Percentiles rank a stretch among this genome's conserved stretches.
Evolutionary conservation across 2,329 filamentous ascomycete genomes (phyloP).

Genomic region (Cylindrodendrum hubeiense): DNA sequence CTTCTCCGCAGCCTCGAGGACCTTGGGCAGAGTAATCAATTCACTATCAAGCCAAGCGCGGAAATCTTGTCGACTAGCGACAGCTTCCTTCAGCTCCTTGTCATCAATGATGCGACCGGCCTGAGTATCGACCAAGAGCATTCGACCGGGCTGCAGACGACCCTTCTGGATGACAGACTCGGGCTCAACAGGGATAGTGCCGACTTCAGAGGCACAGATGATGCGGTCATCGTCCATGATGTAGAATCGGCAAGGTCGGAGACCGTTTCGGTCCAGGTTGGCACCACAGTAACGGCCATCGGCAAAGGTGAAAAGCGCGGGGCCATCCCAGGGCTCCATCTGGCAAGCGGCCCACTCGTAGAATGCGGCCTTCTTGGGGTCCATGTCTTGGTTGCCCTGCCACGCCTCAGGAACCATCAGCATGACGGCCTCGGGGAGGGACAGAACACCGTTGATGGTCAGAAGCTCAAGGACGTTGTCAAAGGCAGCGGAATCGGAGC

Average conservation of each 20-base stretch:
- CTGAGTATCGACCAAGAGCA: constrained; percentile 94
- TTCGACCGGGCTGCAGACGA: constrained; percentile 91
- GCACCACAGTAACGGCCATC: constrained; percentile 97
- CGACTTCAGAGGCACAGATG: constrained; percentile 96
- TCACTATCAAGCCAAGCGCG: constrained; percentile 88
- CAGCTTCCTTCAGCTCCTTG: constrained; percentile 88
- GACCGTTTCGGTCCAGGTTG: constrained; percentile 94
- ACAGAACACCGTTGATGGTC: constrained; percentile 95
- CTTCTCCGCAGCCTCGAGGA: constrained; percentile 73
- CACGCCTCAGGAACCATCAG: constrained; percentile 98
- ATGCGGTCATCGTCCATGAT: constrained; percentile 97
- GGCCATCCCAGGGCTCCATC: constrained; percentile 99
- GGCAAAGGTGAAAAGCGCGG: constrained; percentile 95
- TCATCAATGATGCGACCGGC: constrained; percentile 94
- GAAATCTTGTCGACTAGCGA: constrained; percentile 90
- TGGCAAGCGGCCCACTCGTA: constrained; percentile 99
- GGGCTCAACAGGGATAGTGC: constrained; percentile 91
- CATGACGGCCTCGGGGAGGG: constrained; percentile 96
- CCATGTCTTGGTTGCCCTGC: constrained; percentile 94
- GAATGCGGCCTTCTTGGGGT: constrained; percentile 94
- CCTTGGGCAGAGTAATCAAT: constrained; percentile 82
- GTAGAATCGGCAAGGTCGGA: constrained; percentile 96
- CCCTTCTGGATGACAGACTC: constrained; percentile 94
- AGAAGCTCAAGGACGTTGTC: constrained; percentile 96
- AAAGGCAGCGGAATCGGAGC: constrained; percentile 96